Percentiles rank a stretch among this genome's conserved stretches.
Conservation (phyloP, 495 filamentous ascomycete genomes). For the Trichoderma reesei region DNA sequence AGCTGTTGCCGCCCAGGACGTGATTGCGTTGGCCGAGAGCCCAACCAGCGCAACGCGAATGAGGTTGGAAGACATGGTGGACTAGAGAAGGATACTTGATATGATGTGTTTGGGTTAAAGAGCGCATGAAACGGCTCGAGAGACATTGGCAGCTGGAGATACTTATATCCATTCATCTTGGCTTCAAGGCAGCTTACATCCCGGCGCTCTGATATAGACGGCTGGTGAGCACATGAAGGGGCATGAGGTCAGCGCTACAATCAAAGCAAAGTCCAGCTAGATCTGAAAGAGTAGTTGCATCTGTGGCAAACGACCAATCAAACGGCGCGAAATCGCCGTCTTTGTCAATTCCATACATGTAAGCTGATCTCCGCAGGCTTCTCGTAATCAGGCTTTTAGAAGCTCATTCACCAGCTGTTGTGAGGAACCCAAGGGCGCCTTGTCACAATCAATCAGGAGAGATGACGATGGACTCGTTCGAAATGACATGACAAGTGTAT, state of each 20-base stretch:
- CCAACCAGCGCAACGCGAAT: constrained; percentile 50
- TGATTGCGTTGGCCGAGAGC: constrained; percentile 37
- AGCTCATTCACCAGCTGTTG: no score
- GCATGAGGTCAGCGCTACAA: neutral
- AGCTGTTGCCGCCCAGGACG: constrained; percentile 43
- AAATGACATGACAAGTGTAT: no score
- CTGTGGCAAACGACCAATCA: neutral
- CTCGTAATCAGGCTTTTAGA: neutral
- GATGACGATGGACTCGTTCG: no score
- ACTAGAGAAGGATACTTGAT: neutral
- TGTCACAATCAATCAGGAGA: no score
- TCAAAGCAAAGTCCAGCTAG: neutral
- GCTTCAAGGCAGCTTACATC: neutral
- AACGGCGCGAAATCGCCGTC: neutral
- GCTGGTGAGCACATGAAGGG: neutral
- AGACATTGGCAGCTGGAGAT: no score
- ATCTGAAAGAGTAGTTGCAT: neutral
- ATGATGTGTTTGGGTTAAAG: neutral
- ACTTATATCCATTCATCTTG: no score
- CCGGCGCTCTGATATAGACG: neutral
- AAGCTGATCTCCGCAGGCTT: neutral
- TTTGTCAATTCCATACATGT: neutral
- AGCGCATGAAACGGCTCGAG: no score
- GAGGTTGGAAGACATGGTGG: neutral
- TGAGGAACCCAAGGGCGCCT: no score